Base-by-base conservation (phyloP, 2,329 filamentous ascomycete genomes). In the Alternaria tenuissima region DNA sequence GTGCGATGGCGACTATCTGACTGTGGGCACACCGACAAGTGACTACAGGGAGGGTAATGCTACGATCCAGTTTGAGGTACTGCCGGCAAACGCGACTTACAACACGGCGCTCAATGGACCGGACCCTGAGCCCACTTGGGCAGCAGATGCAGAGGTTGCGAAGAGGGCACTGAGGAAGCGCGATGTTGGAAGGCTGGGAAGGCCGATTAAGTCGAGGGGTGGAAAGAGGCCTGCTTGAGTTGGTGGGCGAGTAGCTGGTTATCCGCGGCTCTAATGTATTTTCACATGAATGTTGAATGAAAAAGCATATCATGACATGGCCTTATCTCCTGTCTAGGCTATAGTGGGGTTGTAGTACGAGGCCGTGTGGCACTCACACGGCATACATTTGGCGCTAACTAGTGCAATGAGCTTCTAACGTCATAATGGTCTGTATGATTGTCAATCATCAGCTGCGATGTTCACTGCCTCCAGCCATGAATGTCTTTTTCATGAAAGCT, bases 1-100 rank as follows among this genome's bases (percentile, higher is more conserved):
- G 38, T 62, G 73, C 0, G 58, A 61, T 6, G 61, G 51, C 2
- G 60, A 60, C 0, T 81, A 80, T 60, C 69, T 69, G 62, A 79
- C 76, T 0, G 61, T 67, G 4, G 79, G 79, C 3, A 71, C 76
- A 24, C 66, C 69, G 20, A 77, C 73, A 18, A 81, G 78, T 56
- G 71, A 68, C 9, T 81, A 77, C 57, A 66, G 79, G 4, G 80
- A 83, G 66, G 82, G 82, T 5, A 82, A 82, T 62, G 70, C 51
- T 4, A 83, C 84, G 2, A 73, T 86, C 1, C 80, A 83, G 71
- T 80, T 78, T 43, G 73, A 81, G 22, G 77, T 82, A 0, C 63
- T 82, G 55, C 75, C 78, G 1, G 59, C 42, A 1, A 76, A 81
- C 70, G 77, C 82, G n/a, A 85, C 81, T 24, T 86, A 86, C 61